A percentile compares a stretch with the other conserved stretches of the same genome.
These are phyloP conservation scores for Pezicula rhizophila DNA, from an alignment of 2,329 filamentous ascomycete species.

Conservation along the genomic window DNA sequence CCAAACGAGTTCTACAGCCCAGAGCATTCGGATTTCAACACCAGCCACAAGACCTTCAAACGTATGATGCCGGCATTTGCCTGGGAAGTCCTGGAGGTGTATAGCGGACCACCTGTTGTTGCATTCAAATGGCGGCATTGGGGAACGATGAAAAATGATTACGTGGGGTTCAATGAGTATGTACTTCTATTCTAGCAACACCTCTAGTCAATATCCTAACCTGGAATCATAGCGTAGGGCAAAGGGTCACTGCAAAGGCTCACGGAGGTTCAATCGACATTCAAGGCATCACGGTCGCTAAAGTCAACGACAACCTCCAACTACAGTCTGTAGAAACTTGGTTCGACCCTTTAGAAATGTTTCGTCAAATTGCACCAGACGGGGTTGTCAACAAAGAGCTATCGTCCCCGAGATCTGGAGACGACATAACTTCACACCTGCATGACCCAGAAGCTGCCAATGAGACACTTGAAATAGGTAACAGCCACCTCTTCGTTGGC, in stretches of 20 bases:
- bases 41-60: slow-evolving; percentile 65
- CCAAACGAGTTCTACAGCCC: slow-evolving; percentile 61
- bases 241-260: slow-evolving; percentile 56
- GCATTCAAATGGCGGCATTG: slow-evolving; percentile 63
- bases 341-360: slow-evolving; percentile 63
- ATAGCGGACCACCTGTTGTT: slow-evolving; percentile 56
- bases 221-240: slow-evolving; percentile 42
- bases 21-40: slow-evolving; percentile 52
- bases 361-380: slow-evolving; percentile 52
- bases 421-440: slow-evolving; percentile 12
- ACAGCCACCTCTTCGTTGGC: background rate
- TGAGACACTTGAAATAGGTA: background rate
- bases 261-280: slow-evolving; percentile 58
- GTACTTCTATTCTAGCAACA: slow-evolving; percentile 20
- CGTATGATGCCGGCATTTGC: slow-evolving; percentile 68
- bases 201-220: slow-evolving; percentile 5
- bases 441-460: slow-evolving; percentile 8
- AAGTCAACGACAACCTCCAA: slow-evolving; percentile 53
- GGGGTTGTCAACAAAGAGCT: slow-evolving; percentile 23
- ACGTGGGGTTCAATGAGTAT: slow-evolving; percentile 57
- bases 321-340: slow-evolving; percentile 55
- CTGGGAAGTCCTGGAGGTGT: slow-evolving; percentile 65
- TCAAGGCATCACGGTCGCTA: slow-evolving; percentile 55
- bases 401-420: background rate
- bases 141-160: slow-evolving; percentile 62